Conservation (phyloP, 495 filamentous ascomycete genomes). For the Neurospora sp. region DNA sequence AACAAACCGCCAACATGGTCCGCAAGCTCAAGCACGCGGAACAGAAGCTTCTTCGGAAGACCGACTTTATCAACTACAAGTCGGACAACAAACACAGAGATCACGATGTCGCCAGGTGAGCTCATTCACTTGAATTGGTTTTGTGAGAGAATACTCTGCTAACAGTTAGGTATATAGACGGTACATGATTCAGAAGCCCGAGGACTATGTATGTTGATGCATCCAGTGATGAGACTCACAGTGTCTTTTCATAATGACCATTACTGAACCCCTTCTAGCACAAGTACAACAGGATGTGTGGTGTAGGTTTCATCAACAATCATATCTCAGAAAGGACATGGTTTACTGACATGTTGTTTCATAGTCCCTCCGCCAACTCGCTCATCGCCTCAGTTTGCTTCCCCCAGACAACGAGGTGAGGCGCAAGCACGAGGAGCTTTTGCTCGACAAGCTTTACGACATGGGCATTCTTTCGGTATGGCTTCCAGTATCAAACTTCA, state of each 20-base stretch:
- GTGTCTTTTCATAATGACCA: neutral
- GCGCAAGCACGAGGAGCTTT: constrained; percentile 65
- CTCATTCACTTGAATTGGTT: neutral
- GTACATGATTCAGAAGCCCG: constrained; percentile 78
- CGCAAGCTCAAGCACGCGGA: constrained; percentile 81
- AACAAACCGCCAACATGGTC: constrained; percentile 51
- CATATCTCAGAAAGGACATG: neutral
- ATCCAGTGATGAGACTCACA: constrained; percentile 57
- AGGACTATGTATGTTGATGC: constrained; percentile 40
- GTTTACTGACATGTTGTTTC: neutral
- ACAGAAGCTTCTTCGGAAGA: constrained; percentile 69
- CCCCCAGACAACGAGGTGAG: constrained; percentile 69
- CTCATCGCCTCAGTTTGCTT: constrained; percentile 62
- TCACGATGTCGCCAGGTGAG: constrained; percentile 50
- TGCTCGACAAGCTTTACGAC: constrained; percentile 81
- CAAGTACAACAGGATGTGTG: constrained; percentile 82
- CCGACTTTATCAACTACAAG: constrained; percentile 91
- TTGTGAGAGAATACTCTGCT: neutral
- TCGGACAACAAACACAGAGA: constrained; percentile 76
- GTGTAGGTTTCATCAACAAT: constrained; percentile 18
- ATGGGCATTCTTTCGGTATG: constrained; percentile 65
- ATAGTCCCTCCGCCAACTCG: constrained; percentile 67
- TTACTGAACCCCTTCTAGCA: constrained; percentile 39
- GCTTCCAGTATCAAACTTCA: neutral
- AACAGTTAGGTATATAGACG: constrained; percentile 34